Evolutionary conservation across 257 asterid species (phyloP), one percentile per base, ranked within the genome.

Genomic region (Nicotiana tomentosiformis): DNA sequence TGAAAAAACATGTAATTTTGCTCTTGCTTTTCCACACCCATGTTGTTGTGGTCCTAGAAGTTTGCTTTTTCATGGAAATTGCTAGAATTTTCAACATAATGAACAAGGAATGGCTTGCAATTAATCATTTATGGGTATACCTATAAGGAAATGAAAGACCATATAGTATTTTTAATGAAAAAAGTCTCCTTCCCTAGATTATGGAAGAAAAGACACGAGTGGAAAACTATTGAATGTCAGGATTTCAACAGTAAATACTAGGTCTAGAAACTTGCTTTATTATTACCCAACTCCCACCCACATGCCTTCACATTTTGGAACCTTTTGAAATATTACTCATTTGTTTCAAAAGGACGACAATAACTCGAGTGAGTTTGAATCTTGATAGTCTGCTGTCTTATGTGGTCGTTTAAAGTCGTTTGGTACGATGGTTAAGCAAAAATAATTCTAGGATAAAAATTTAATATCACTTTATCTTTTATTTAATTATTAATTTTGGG

Each of bases 81-180:
- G 55, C 32, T 10, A 68, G 77, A 43, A 70, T 1, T 70, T 39
- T 32, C 18, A 39, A n/a, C 33, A 39, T 69, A 2, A 39, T 20
- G 78, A 20, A 70, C 58, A n/a, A 2, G 33, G 57, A 70, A 20
- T 70, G 58, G 58, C 58, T 10, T 68, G 33, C 58, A 10, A 20
- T 70, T 32, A 70, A 70, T 68, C 5, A 20, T 69, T 70, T 70
- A 70, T 70, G 78, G 78, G 60, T 70, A 70, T 70, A 70, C 70
- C 43, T 26, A 11, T 65, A 5, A 20, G 35, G 11, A 5, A 43
- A 39, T 11, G 2, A 70, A n/a, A 39, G 0, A 12, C 30, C 78
- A 69, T 2, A 2, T 39, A 39, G 10, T 37, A 37, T 68, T 18
- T 4, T 11, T 53, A 53, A 53, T 53, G 17, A 11, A 53, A 53